Evolutionary conservation across 2,329 filamentous ascomycete genomes (phyloP), one percentile per base, ranked within the genome.

Genomic region (Hortaea werneckii): DNA sequence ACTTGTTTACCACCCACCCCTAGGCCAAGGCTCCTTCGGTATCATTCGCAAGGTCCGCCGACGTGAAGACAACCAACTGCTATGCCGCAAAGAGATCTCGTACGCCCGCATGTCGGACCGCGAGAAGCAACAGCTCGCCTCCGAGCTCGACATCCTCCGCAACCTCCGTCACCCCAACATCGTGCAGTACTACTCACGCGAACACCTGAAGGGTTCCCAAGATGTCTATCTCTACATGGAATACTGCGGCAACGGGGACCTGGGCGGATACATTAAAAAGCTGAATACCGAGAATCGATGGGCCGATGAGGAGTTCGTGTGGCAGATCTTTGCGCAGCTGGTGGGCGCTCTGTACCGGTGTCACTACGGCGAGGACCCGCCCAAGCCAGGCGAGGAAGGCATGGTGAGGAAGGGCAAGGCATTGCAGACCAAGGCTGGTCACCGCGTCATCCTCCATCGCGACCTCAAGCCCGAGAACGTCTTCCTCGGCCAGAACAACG

Each of bases 221-320:
- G 92, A 96, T 63, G 76, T 98, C 41, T 89, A 98, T 65, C 76
- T 98, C 37, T 98, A 98, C 71, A 98, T 98, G 92, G 92, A 98
- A 68, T 98, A 96, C 70, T 98, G 92, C 64, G 92, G 92, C 51
- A 95, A 94, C 60, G 92, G 92, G 45, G 92, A 98, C 63, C 76
- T 98, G 29, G 88, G 90, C 6, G 83, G 85, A 44, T 84, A 95
- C 48, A 96, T 98, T 65, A 87, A 87, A 61, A 82, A 86, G 54
- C 70, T 95, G 41, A 79, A 83, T 57, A 74, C 78, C 41, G 85
- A 83, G 65, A 88, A 89, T 63, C 83, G 94, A 62, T 82, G 83
- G 49, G 90, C 90, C 2, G 87, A 94, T 54, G 92, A 98, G 69
- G 85, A 87, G 47, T 95, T 95, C 62, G 87, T 98, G 39, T 98